Base-by-base conservation (phyloP, 495 filamentous ascomycete species). In the Acidiella bohemica region DNA sequence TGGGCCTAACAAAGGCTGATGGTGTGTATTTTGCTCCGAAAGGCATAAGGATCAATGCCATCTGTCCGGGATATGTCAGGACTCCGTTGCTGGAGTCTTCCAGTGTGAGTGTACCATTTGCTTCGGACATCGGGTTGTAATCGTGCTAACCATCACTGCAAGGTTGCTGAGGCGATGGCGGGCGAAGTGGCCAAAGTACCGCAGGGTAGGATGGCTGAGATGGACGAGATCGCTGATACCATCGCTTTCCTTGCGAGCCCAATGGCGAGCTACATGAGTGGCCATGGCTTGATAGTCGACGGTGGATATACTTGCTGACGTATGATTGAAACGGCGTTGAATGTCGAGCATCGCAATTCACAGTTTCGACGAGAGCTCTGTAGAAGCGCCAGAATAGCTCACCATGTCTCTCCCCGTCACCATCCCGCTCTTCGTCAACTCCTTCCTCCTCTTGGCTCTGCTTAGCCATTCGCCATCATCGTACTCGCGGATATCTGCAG, bases 11-110 rank as follows among this genome's bases (percentile, higher is more conserved):
- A 0, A 65, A 59, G 47, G 54, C 59, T 44, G 68, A 71, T 41
- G 67, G 63, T 6, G 61, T 62, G 41, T 43, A 49, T 3, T 71
- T 65, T 45, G 62, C 60, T 0, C 48, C 49, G 14, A 35, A 59
- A 9, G 65, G 64, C 16, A 69, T 71, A 22, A 58, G 66, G 22
- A 67, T 71, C 46, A 71, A 70, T 44, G 66, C 65, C 2, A 60
- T 70, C 14, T 70, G 66, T 37, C 41, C 41, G 9, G 66, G 66
- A 0, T 68, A 65, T 43, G 55, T 67, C 10, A 51, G 50, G 10
- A 66, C 64, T 1, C 62, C 65, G 0, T 50, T 69, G 30, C 42
- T 65, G 22, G 55, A 58, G 14, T 54, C 26, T 3, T 46, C 42
- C 41, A 42, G 28, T 19, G 24, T 46, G 35, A 2, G 42, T 26